Evolutionary conservation across 768 basidiomycete genomes (phyloP), one percentile per base, ranked within the genome.

Genomic region (Pleurotus sapidus): DNA sequence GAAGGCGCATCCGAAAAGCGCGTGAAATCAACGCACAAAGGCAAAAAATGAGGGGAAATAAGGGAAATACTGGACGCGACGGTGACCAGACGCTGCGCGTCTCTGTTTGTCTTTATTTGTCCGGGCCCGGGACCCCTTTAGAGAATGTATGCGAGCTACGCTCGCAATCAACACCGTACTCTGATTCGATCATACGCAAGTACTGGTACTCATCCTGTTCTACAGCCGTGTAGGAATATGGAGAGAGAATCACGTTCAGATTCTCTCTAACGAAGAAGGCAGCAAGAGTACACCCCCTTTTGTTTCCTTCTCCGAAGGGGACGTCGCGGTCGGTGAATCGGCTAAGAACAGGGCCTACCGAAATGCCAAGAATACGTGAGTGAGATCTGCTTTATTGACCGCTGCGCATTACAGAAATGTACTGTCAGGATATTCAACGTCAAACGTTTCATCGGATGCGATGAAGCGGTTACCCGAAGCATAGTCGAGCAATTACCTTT

Each of bases 381-480:
- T n/a, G 37, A 6, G 11, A 42, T 14, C 14, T 51, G n/a, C 11
- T 11, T 3, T n/a, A n/a, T 9, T 18, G 7, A 12, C 14, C 25
- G n/a, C 25, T 51, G 30, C 17, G 3, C n/a, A n/a, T n/a, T 6
- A 51, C n/a, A 7, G 3, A 49, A n/a, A 24, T 40, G 17, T 18
- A 48, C 24, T 48, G 39, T 25, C 4, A 54, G 51, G 24, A 78
- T 84, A 60, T 84, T 83, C 69, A 77, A 81, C 68, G 80, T 76
- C 63, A 84, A 84, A 73, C 81, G 83, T 61, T 70, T 84, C 58
- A 81, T 83, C 59, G 83, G 82, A 27, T 72, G 81, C 60, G 77
- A 77, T 56, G 79, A 80, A 63, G 64, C 73, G 37, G 76, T 77
- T 60, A 75, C 79, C 27, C 76, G 78, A 64, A 15, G 51, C 5